Percentiles rank a stretch among this genome's conserved stretches.
Evolutionary conservation across 306 rosid genomes (phyloP).

Genomic region (Castanospermum australe): DNA sequence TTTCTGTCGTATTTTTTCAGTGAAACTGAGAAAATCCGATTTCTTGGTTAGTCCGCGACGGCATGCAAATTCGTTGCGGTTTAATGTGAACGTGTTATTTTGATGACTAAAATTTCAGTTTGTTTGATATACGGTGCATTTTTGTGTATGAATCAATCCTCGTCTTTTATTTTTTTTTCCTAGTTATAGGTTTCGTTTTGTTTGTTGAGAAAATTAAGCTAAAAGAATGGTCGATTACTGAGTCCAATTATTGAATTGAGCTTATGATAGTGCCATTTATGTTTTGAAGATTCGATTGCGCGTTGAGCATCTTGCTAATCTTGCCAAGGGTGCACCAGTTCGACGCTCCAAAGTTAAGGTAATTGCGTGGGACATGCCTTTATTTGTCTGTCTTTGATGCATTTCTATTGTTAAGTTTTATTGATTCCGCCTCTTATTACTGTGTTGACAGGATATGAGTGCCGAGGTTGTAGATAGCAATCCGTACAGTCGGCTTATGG

Average conservation of each 20-base stretch:
- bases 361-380: not conserved
- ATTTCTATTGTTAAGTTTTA: not conserved
- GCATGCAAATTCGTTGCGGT: not conserved
- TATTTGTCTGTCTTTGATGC: not conserved
- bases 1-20: no score
- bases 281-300: slow-evolving; percentile 65
- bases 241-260: not conserved
- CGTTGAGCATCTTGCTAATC: slow-evolving; percentile 56
- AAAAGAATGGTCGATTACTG: no score
- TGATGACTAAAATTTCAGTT: not conserved
- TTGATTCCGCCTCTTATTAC: slow-evolving; percentile 3
- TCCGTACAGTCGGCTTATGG: slow-evolving; percentile 98
- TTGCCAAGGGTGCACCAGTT: slow-evolving; percentile 52
- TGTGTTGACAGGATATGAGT: slow-evolving; percentile 86
- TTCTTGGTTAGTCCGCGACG: not conserved
- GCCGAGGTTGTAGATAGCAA: slow-evolving; percentile 95
- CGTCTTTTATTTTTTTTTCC: not conserved
- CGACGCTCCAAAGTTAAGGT: slow-evolving; percentile 86
- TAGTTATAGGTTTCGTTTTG: not conserved
- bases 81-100: no score
- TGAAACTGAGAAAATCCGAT: no score
- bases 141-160: not conserved
- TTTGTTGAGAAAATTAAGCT: not conserved
- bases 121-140: not conserved
- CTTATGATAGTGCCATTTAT: not conserved